Conservation (phyloP, 176 grass and related monocot genomes). For the Ensete glaucum region DNA sequence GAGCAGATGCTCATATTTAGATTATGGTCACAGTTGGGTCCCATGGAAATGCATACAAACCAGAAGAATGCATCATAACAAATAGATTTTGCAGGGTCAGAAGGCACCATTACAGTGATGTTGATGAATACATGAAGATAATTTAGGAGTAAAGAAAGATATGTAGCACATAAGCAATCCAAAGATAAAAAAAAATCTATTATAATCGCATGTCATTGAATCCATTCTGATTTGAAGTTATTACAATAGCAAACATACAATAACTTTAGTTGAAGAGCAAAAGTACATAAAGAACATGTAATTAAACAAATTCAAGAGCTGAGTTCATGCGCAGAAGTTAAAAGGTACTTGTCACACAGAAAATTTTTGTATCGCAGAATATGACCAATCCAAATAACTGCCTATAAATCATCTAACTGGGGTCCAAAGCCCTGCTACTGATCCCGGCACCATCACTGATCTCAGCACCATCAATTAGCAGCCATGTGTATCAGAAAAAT, state of each 20-base stretch:
- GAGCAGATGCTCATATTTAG: background rate
- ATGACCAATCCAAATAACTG: background rate
- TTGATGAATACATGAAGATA: no score
- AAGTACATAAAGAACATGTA: slow-evolving; percentile 1
- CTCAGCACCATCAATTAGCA: background rate
- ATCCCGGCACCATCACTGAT: background rate
- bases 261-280: background rate
- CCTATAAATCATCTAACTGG: background rate
- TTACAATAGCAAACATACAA: background rate
- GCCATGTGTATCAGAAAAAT: slow-evolving; percentile 5
- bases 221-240: background rate
- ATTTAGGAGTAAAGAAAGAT: no score
- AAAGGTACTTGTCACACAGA: background rate
- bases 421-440: background rate
- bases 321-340: background rate
- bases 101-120: no score
- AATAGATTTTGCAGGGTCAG: no score
- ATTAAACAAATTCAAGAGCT: background rate
- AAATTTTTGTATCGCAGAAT: background rate
- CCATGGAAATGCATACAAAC: no score
- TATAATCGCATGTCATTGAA: background rate
- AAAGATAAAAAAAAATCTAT: background rate
- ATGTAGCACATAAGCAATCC: background rate
- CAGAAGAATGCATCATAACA: no score
- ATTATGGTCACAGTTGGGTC: no score